These are phyloP conservation scores for Lentinus polychrous DNA, from an alignment of 1,284 basidiomycete genomes.

Conservation along the genomic window DNA sequence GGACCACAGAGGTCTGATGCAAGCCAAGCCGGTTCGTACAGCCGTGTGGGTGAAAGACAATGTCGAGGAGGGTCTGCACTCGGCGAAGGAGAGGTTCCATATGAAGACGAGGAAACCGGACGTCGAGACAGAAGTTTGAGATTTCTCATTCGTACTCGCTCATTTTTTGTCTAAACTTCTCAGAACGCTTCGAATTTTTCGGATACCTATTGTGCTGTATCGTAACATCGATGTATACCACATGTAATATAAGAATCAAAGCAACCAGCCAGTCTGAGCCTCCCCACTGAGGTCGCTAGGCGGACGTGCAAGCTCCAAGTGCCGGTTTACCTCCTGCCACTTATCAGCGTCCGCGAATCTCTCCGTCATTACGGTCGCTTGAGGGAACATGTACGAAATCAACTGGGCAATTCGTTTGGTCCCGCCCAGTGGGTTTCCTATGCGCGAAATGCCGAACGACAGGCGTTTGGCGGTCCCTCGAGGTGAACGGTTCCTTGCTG, in stretches of 20 bases:
- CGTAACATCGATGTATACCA: no score
- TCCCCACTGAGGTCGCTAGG: no score
- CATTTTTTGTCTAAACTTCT: no score
- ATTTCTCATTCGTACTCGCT: no score
- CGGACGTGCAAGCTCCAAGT: no score
- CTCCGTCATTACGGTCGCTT: neutral
- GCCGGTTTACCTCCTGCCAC: no score
- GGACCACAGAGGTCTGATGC: slow-evolving; percentile 44
- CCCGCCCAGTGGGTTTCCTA: neutral
- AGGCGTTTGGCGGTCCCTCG: neutral
- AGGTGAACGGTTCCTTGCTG: neutral
- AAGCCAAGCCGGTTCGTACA: slow-evolving; percentile 42
- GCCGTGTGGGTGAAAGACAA: slow-evolving; percentile 46
- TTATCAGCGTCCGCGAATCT: no score
- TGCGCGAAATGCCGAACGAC: neutral
- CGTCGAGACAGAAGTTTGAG: slow-evolving; percentile 30
- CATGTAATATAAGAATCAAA: no score
- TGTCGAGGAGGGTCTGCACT: slow-evolving; percentile 25
- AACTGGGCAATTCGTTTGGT: neutral
- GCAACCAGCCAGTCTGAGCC: no score
- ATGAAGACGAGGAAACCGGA: slow-evolving; percentile 28
- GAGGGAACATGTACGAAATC: neutral
- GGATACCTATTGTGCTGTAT: no score
- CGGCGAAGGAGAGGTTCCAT: slow-evolving; percentile 26
- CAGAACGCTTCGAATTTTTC: no score